Evolutionary conservation across 495 filamentous ascomycete genomes (phyloP), one percentile per base, ranked within the genome.

Genomic region (Xylaria castorea): DNA sequence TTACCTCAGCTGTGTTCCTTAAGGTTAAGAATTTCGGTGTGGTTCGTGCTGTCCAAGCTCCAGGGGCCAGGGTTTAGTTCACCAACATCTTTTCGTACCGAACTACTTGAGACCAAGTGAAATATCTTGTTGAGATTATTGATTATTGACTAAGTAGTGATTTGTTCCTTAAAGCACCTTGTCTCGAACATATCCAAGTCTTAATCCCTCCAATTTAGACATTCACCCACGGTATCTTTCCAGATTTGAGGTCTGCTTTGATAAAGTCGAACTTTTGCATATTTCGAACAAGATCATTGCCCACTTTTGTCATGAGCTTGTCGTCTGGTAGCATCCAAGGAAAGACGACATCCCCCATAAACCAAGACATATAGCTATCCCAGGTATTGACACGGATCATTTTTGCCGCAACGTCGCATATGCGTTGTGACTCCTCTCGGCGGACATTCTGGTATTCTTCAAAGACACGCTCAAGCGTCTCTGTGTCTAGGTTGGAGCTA

Each of bases 381-480:
- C 74, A 75, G 22, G 68, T 68, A n/a, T 64, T 74, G 20, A 60
- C 34, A 1, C 71, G 74, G 55, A 71, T 64, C 40, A 57, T 34
- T 22, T 16, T 36, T 14, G 65, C 73, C 32, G 60, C 51, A 40
- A 70, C 0, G 34, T 55, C 68, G 1, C 44, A 51, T 50, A 64
- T 64, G 0, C 20, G 9, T 5, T 3, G 18, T 6, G 68, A 51
- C 25, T 71, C 68, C 30, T 53, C 46, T n/a, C 58, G 68, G 44
- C 68, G 68, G 38, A 34, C 16, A n/a, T 64, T 44, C 55, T 76
- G 75, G 63, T 74, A 76, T 12, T 44, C 38, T 7, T 58, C 58
- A 32, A 76, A 75, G 5, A 63, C 70, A 11, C 66, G 18, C 9
- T 61, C 70, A 14, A 76, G 9, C 22, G 72, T 48, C n/a, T 58